Evolutionary conservation across 202 grass and related monocot genomes (phyloP).

Genomic region (Panicum hallii): DNA sequence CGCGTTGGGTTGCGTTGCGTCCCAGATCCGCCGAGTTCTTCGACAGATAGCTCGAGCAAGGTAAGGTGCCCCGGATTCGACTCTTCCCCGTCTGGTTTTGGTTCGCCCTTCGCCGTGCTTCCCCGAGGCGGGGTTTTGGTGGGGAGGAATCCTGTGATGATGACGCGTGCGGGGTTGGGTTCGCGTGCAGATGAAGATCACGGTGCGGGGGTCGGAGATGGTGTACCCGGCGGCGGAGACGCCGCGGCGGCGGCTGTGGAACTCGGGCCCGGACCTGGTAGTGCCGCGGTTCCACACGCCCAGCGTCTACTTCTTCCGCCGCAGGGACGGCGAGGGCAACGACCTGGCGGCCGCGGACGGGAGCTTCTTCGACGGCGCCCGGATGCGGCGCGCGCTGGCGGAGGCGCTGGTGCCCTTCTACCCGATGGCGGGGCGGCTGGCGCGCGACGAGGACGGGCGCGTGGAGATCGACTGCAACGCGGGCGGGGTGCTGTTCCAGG

Average conservation of each 20-base stretch:
- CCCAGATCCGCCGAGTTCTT: constrained; percentile 42
- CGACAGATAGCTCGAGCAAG: not conserved
- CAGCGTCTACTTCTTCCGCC: constrained; percentile 84
- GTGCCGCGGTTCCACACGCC: constrained; percentile 86
- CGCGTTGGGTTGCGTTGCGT: not conserved
- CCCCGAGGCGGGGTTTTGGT: not conserved
- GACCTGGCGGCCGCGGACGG: not conserved
- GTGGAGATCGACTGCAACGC: constrained; percentile 87
- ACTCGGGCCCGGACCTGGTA: constrained; percentile 72
- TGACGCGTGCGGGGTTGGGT: not conserved
- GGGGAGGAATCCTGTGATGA: not conserved
- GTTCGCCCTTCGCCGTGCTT: too few relatives aligned
- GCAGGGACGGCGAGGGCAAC: not conserved
- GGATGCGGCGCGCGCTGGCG: constrained; percentile 70
- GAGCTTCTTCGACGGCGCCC: constrained; percentile 61
- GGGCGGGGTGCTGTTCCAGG: constrained; percentile 74
- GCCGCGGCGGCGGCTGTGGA: constrained; percentile 61
- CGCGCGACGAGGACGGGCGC: constrained; percentile 72
- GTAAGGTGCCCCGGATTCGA: not conserved
- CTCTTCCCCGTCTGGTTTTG: too few relatives aligned
- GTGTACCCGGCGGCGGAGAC: constrained; percentile 69
- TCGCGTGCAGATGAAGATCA: constrained; percentile 61
- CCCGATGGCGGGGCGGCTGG: constrained; percentile 79
- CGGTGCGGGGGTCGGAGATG: constrained; percentile 55
- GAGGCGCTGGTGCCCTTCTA: constrained; percentile 83